Base-by-base conservation (phyloP, 2,329 filamentous ascomycete species). In the Amauroascus niger region DNA sequence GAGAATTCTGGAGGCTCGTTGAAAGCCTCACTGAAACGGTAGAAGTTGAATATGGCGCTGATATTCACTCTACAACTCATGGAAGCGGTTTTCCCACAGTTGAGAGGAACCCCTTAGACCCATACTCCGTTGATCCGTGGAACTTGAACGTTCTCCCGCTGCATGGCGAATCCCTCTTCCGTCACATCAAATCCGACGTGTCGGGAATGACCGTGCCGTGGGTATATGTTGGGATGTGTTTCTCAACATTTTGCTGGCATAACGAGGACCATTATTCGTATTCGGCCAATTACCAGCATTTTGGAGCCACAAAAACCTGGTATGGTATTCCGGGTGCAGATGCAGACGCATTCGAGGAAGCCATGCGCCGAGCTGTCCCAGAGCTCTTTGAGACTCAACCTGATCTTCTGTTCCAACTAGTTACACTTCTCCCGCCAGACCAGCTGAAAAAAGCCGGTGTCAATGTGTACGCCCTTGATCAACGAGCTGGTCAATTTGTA, bases 201-300 rank as follows among this genome's bases (percentile, higher is more conserved):
- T 97, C 93, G 1, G 93, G 93, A 35, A 98, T 98, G 93, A 98
- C 93, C 0, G 91, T 98, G 6, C 93, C 93, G 0, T 98, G 93
- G 93, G 82, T 98, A 2, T 98, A 98, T 65, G 93, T 98, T 3
- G 93, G 93, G 57, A 98, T 98, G 93, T 94, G 95, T 37, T 98
- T 98, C 67, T 98, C 93, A 0, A 97, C 93, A 0, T 98, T 98
- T 65, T 98, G 93, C 70, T 98, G 93, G 93, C 93, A 98, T 68
- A 96, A 95, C 59, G 93, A 98, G 65, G 93, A 98, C 64, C 93
- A 98, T 65, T 96, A 95, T 66, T 86, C 93, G 1, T 98, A 97
- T 67, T 98, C 93, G 0, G 87, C 93, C 50, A 98, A 98, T 61
- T 98, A 97, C 63, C 93, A 98, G 67, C 93, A 98, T 64, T 95